These are phyloP conservation scores for Gracilaria gracilis DNA, from an alignment of 23 red algal species.

Conservation along the genomic window DNA sequence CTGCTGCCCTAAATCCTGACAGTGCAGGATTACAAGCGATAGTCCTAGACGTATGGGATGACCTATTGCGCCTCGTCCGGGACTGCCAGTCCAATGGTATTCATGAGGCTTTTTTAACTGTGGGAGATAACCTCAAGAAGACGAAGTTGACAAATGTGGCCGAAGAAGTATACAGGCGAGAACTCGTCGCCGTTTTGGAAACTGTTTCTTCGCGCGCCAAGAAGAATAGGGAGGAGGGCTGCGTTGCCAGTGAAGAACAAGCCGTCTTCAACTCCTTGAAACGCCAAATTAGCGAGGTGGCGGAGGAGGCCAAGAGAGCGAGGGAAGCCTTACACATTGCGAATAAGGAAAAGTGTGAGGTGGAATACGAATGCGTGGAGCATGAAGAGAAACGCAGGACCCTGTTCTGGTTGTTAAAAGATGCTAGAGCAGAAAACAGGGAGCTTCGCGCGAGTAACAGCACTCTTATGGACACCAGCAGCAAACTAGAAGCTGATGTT, in stretches of 20 bases:
- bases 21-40: neutral
- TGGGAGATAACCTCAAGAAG: neutral
- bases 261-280: neutral
- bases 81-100: neutral
- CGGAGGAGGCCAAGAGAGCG: neutral
- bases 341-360: neutral
- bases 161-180: neutral
- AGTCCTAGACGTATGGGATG: neutral
- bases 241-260: neutral
- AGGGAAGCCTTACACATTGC: neutral
- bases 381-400: neutral
- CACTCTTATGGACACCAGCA: neutral
- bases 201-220: neutral
- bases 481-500: neutral
- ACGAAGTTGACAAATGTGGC: neutral
- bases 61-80: neutral
- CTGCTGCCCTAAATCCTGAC: neutral
- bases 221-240: neutral
- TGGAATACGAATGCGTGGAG: neutral
- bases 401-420: neutral
- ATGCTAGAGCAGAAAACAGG: neutral
- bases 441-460: neutral
- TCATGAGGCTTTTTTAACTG: neutral
- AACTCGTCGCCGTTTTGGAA: neutral
- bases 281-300: neutral